Percentiles rank a stretch among this genome's conserved stretches.
These are phyloP conservation scores for Claviceps quebecensis DNA, from an alignment of 2,329 filamentous ascomycete genomes.

Conservation along the genomic window DNA sequence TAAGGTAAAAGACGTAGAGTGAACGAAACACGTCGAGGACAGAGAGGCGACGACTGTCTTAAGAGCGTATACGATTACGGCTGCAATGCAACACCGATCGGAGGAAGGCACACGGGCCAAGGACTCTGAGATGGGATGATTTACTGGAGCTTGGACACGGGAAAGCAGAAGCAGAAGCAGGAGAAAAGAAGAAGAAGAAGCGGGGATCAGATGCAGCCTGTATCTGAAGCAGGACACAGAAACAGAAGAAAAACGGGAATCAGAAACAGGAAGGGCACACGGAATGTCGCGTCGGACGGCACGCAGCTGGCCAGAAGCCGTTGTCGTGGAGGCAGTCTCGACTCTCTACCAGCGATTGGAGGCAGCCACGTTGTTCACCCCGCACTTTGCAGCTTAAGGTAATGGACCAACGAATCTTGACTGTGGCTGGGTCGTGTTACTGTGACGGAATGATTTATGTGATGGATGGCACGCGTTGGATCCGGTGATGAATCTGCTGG, in stretches of 20 bases:
- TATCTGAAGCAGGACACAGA: not conserved
- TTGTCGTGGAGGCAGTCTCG: constrained; percentile 16
- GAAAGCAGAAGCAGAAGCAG: no score
- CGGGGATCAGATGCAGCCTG: not conserved
- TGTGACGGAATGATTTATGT: constrained; percentile 2
- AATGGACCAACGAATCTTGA: not conserved
- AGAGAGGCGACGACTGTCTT: no score
- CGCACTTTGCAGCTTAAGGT: constrained; percentile 10
- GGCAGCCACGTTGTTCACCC: constrained; percentile 11
- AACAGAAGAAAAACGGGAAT: not conserved
- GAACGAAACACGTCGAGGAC: not conserved
- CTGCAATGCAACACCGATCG: no score
- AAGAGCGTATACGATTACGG: no score
- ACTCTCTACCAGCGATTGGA: constrained; percentile 19
- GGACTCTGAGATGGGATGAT: no score
- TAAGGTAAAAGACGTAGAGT: not conserved
- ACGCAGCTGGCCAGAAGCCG: constrained; percentile 3
- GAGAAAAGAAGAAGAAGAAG: not conserved
- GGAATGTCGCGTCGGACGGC: not conserved
- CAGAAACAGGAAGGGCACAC: not conserved
- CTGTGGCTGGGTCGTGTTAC: constrained; percentile 1
- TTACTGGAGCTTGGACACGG: no score
- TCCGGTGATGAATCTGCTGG: no score
- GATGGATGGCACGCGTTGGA: no score
- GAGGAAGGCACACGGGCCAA: no score